These are phyloP conservation scores for Balansia obtecta DNA, from an alignment of 2,329 filamentous ascomycete species.

Conservation along the genomic window DNA sequence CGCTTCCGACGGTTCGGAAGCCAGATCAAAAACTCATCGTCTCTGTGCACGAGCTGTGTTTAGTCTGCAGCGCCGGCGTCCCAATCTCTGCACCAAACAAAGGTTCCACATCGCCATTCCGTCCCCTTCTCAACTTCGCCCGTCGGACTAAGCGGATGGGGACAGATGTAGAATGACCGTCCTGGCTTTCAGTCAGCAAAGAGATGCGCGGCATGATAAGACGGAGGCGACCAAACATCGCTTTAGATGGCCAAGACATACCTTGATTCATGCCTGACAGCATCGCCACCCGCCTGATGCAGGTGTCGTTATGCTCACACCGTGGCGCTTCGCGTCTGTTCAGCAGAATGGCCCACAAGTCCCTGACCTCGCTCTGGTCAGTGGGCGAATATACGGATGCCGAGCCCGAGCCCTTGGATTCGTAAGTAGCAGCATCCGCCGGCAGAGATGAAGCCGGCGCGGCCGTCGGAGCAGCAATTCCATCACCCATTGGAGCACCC, in stretches of 20 bases:
- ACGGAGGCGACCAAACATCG: neutral
- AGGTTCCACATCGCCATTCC: constrained; percentile 79
- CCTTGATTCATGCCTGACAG: constrained; percentile 77
- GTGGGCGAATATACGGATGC: neutral
- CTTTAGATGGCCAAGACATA: constrained; percentile 17
- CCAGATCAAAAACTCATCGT: neutral
- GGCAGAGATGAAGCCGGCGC: neutral
- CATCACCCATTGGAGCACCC: too few species aligned
- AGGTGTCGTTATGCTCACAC: constrained; percentile 84
- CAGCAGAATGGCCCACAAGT: constrained; percentile 78
- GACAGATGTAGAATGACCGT: constrained; percentile 51
- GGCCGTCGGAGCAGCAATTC: too few species aligned
- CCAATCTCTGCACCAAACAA: constrained; percentile 59
- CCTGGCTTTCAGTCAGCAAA: constrained; percentile 24
- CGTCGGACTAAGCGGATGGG: constrained; percentile 67
- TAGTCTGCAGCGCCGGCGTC: constrained; percentile 16
- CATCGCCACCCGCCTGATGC: constrained; percentile 72
- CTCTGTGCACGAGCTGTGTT: neutral
- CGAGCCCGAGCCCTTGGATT: neutral
- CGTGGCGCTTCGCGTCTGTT: constrained; percentile 60
- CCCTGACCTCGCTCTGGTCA: constrained; percentile 33
- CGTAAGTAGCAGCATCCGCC: neutral
- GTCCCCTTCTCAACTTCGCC: constrained; percentile 76
- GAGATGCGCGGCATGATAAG: neutral
- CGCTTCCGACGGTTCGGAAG: neutral